phyloP scores from a whole-genome alignment of 2,329 filamentous ascomycete genomes.

The Juglanconis sp. region DNA sequence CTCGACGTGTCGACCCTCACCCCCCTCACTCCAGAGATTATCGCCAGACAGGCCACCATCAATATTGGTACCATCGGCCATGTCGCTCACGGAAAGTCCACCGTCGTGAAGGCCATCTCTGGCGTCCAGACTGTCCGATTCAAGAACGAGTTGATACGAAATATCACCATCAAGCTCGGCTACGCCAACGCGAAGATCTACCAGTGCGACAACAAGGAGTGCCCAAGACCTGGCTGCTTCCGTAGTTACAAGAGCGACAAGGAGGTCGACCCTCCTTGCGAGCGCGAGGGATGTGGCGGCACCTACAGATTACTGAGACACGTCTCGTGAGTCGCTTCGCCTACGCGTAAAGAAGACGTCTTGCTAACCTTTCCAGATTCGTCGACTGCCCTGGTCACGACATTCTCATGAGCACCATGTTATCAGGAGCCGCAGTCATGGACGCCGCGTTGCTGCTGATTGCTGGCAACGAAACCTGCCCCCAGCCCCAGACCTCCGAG shows the following conservation, averaged over 20 bases:
- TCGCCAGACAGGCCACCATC: conserved; percentile 95
- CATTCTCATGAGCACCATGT: conserved; percentile 99
- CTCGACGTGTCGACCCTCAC: conserved; percentile 78
- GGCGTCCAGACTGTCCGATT: conserved; percentile 98
- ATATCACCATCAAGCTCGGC: conserved; percentile 99
- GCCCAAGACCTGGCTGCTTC: conserved; percentile 92
- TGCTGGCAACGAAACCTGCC: conserved; percentile 96
- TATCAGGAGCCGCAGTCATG: conserved; percentile 99
- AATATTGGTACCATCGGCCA: conserved; percentile 99
- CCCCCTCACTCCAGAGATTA: conserved; percentile 92
- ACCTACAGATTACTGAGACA: conserved; percentile 86
- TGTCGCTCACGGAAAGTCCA: conserved; percentile 98
- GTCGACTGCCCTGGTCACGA: conserved; percentile 99
- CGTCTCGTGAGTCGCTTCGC: conserved; percentile 68
- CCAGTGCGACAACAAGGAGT: conserved; percentile 90
- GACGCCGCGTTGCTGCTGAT: conserved; percentile 95
- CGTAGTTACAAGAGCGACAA: conserved; percentile 98
- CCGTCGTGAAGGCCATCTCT: conserved; percentile 98
- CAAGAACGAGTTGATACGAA: conserved; percentile 99
- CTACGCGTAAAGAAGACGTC: not conserved
- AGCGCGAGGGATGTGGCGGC: conserved; percentile 85
- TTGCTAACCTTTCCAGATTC: conserved; percentile 58
- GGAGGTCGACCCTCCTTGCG: conserved; percentile 94
- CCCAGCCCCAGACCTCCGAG: conserved; percentile 96
- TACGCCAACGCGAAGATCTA: conserved; percentile 99